These are phyloP conservation scores for Delphinella strobiligena DNA, from an alignment of 2,329 filamentous ascomycete genomes.

Conservation along the genomic window DNA sequence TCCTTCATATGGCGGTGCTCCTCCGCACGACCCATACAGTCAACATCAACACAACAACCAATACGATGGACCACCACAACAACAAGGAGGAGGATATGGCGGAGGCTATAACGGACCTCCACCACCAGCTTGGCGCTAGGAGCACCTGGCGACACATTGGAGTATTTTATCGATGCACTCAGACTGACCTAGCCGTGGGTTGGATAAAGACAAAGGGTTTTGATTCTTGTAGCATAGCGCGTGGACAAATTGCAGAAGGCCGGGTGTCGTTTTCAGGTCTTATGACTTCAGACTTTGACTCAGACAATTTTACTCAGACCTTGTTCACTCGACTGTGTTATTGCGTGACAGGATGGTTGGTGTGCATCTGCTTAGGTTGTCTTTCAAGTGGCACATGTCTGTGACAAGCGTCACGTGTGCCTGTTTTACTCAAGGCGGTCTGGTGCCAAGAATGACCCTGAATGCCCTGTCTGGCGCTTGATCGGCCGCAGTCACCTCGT, in stretches of 20 bases:
- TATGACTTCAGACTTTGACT: no score
- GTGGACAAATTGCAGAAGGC: not conserved
- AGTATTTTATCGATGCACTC: no score
- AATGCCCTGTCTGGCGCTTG: not conserved
- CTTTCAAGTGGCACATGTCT: no score
- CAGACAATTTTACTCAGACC: no score
- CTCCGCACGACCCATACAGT: constrained; percentile 2
- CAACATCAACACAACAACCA: constrained; percentile 9
- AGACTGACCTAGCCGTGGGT: not conserved
- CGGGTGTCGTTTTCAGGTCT: no score
- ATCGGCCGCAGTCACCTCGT: no score
- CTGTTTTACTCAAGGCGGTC: not conserved
- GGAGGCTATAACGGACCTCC: constrained; percentile 11
- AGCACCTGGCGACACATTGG: no score
- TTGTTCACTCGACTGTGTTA: no score
- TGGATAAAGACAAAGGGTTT: not conserved
- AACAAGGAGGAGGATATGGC: constrained; percentile 4
- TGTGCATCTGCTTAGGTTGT: no score
- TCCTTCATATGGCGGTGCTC: not conserved
- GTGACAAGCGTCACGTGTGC: not conserved
- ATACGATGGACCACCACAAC: constrained; percentile 5
- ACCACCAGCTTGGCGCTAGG: constrained; percentile 18
- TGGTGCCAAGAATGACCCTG: not conserved
- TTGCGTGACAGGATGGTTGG: no score
- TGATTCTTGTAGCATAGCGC: not conserved